These are phyloP conservation scores for Phytophthora lateralis DNA, from an alignment of 352 stramenopile genomes.

Conservation along the genomic window DNA sequence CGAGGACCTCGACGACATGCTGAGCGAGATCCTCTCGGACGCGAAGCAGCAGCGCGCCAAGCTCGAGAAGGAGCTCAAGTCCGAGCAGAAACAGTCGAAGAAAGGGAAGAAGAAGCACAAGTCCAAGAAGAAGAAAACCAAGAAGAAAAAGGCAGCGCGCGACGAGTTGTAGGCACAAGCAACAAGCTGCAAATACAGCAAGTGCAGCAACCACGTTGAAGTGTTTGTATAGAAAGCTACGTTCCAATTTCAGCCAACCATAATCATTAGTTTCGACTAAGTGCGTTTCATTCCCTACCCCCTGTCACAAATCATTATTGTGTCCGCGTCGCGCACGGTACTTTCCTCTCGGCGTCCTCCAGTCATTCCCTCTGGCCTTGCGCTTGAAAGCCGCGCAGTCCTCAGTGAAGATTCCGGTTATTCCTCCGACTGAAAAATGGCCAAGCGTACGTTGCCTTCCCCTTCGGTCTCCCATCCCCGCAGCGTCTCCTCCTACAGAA, in stretches of 20 bases:
- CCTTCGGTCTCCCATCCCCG: background rate
- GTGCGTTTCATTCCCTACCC: constrained; percentile 4
- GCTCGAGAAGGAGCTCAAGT: constrained; percentile 55
- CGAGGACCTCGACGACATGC: constrained; percentile 63
- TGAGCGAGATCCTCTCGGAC: constrained; percentile 77
- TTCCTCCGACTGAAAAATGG: constrained; percentile 89
- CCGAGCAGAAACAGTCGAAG: constrained; percentile 43
- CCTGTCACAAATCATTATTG: constrained; percentile 17
- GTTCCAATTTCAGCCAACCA: constrained; percentile 20
- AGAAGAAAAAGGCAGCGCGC: constrained; percentile 53
- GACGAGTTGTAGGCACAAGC: constrained; percentile 56
- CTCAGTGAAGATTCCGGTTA: constrained; percentile 56
- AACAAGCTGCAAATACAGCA: background rate
- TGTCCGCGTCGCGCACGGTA: constrained; percentile 40
- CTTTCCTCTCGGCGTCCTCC: constrained; percentile 33
- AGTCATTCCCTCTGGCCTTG: constrained; percentile 41
- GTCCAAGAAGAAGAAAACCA: constrained; percentile 64
- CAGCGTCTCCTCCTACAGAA: constrained; percentile 7
- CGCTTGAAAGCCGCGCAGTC: constrained; percentile 11
- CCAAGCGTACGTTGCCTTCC: constrained; percentile 72
- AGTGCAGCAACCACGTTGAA: constrained; percentile 3
- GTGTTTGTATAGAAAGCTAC: background rate
- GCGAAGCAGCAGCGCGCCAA: constrained; percentile 63
- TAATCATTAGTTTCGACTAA: background rate
- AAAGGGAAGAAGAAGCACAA: constrained; percentile 53